A percentile compares a stretch with the other conserved stretches of the same genome.
Conservation (phyloP, 164 flowering plant species). For the Cinnamomum micranthum region DNA sequence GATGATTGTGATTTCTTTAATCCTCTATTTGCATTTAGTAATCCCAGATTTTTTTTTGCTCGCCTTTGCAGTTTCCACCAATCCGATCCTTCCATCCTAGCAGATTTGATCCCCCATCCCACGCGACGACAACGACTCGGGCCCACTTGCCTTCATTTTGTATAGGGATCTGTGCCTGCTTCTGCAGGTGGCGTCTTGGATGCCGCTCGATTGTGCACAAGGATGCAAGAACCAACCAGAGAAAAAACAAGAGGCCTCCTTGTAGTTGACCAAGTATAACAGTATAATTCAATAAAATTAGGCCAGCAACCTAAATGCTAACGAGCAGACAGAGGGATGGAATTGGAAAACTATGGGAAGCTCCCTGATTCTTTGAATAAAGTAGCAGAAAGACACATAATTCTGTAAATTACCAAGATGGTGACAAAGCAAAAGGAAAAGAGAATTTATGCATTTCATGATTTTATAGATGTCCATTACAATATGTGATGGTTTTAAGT, state of each 20-base stretch:
- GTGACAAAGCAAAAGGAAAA: too few species aligned
- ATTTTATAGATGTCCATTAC: too few species aligned
- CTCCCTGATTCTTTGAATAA: too few species aligned
- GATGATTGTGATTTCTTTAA: neutral
- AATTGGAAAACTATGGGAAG: too few species aligned
- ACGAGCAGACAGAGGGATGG: too few species aligned
- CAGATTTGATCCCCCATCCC: neutral
- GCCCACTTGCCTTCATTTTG: neutral
- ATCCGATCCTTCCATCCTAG: neutral
- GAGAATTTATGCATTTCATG: too few species aligned
- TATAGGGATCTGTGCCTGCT: neutral
- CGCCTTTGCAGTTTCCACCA: neutral
- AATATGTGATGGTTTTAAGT: too few species aligned
- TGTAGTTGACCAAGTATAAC: neutral
- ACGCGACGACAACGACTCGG: neutral
- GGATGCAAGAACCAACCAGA: neutral
- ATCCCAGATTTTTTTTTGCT: neutral
- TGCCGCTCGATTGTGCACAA: neutral
- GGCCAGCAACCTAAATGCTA: neutral
- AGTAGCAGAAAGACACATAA: too few species aligned
- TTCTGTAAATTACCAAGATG: too few species aligned
- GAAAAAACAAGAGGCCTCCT: neutral
- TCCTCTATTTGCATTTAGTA: neutral
- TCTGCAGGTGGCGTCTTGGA: neutral
- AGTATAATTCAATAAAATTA: neutral